Evolutionary conservation across 2,329 filamentous ascomycete species (phyloP), one percentile per base, ranked within the genome.

Genomic region (Talaromyces sp.): DNA sequence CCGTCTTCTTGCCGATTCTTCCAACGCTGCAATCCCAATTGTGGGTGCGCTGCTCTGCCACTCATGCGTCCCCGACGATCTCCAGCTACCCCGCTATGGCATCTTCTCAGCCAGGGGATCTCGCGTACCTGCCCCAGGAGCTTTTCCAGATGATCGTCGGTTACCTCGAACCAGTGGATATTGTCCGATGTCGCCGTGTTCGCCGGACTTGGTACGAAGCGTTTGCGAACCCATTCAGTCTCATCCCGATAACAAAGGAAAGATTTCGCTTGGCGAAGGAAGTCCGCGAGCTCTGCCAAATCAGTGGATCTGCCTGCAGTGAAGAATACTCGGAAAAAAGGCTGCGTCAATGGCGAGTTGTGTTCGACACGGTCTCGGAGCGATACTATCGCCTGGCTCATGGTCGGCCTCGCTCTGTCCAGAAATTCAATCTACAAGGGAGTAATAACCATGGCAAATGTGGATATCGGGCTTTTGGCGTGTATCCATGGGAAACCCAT

Each of bases 211-310:
- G 83, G 77, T 69, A 77, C 38, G 67, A 70, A 14, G 79, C 80
- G 9, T 85, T 88, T 64, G 77, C 78, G 50, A 77, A 80, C 58
- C 72, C 77, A 14, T 72, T 76, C 43, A 73, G 81, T 60, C 80
- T 80, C 56, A 73, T 78, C 59, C 75, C 75, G 38, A 74, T 85
- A 19, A 71, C 87, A 60, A 77, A 78, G 49, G 72, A 71, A 65
- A 78, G 81, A 60, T 87, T 84, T 62, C 81, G 84, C 4, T 75
- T 77, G 29, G 81, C 80, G 31, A 76, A 77, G 43, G 85, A 88
- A 70, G 72, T 81, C 46, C 78, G 82, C n/a, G 64, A 74, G n/a
- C 64, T 73, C 19, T 54, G 60, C 29, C 19, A 59, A 10, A 56
- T 61, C 1, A 26, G 55, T 13, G 26, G 26, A n/a, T 46, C 61